Evolutionary conservation across 2,329 filamentous ascomycete species (phyloP).

Genomic region (Ceratocystis papillata): DNA sequence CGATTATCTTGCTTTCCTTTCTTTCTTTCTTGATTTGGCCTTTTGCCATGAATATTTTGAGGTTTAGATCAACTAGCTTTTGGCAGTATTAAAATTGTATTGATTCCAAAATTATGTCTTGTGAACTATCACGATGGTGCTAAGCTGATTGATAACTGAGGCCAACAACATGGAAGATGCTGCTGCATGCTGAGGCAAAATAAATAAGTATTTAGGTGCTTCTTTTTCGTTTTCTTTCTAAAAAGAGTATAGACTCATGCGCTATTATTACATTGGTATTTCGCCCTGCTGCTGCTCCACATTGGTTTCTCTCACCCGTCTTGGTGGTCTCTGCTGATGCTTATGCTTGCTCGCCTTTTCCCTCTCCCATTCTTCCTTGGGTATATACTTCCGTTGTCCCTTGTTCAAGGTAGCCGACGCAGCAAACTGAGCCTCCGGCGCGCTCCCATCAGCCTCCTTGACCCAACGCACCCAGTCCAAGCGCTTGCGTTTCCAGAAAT

Average conservation of each 20-base stretch:
- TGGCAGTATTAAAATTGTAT: not conserved
- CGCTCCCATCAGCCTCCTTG: conserved; percentile 34
- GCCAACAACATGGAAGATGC: too few species aligned
- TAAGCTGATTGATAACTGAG: not conserved
- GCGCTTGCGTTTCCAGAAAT: conserved; percentile 44
- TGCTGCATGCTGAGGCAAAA: too few species aligned
- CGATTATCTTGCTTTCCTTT: not conserved
- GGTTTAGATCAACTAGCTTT: conserved; percentile 5
- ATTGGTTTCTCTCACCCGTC: conserved; percentile 12
- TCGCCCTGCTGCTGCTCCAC: not conserved
- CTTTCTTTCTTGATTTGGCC: not conserved
- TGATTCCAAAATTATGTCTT: not conserved
- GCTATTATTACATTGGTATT: not conserved
- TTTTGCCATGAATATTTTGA: conserved; percentile 1
- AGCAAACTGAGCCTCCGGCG: conserved; percentile 19
- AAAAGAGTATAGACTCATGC: not conserved
- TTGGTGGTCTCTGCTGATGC: conserved; percentile 18
- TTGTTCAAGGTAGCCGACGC: conserved; percentile 17
- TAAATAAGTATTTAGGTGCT: not conserved
- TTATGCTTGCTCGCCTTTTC: conserved; percentile 19
- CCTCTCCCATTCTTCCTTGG: conserved; percentile 22
- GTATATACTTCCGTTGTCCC: conserved; percentile 20
- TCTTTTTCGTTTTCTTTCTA: not conserved
- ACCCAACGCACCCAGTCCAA: conserved; percentile 48
- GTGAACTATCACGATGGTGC: not conserved